A percentile compares a stretch with the other conserved stretches of the same genome.
These are phyloP conservation scores for Geum urbanum DNA, from an alignment of 306 rosid species.

Conservation along the genomic window DNA sequence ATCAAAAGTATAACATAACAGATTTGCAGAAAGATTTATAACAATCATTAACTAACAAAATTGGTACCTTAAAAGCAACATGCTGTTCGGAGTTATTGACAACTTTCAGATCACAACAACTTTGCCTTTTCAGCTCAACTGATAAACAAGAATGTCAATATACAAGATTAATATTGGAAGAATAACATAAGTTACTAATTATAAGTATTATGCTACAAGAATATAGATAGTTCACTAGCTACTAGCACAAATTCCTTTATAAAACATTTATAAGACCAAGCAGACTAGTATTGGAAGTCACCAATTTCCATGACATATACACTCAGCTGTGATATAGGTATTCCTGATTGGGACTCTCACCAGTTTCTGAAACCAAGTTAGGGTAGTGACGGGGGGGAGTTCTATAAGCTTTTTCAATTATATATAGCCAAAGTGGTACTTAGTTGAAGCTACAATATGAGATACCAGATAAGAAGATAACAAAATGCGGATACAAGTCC, in stretches of 20 bases:
- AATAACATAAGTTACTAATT: neutral
- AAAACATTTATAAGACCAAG: neutral
- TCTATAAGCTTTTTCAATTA: too few relatives aligned
- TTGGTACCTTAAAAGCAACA: conserved; percentile 84
- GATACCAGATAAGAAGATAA: neutral
- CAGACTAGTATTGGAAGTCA: neutral
- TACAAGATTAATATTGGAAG: neutral
- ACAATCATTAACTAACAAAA: conserved; percentile 3
- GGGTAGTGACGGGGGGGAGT: too few relatives aligned
- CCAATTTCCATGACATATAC: too few relatives aligned
- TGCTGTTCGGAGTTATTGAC: conserved; percentile 60
- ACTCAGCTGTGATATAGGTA: too few relatives aligned
- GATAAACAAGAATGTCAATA: conserved; percentile 28
- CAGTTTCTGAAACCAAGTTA: neutral
- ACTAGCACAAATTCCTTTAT: neutral
- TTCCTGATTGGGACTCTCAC: neutral
- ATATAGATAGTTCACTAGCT: neutral
- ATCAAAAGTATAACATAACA: conserved; percentile 5
- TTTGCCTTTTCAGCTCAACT: conserved; percentile 88
- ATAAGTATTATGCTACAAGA: too few relatives aligned
- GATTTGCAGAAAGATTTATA: neutral
- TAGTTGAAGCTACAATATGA: neutral
- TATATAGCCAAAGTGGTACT: neutral
- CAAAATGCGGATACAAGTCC: neutral
- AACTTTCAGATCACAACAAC: conserved; percentile 78